Base-by-base conservation (phyloP, 495 filamentous ascomycete genomes). In the Cercophora newfieldiana region DNA sequence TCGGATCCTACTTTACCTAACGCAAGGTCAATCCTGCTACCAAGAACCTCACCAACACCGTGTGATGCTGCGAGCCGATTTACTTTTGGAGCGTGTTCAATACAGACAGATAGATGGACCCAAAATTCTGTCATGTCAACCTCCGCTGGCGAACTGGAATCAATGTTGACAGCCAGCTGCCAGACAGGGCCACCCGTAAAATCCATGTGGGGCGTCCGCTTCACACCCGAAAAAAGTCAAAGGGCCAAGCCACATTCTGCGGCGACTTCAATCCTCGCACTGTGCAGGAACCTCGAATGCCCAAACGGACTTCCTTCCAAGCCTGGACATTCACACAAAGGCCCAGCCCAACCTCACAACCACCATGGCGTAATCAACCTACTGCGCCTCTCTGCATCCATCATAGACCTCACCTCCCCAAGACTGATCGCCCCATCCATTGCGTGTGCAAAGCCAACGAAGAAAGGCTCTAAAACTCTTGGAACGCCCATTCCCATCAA, bases 1-100 rank as follows among this genome's bases (percentile, higher is more conserved):
- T 61, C 59, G 59, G 59, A 61, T 61, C 54, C 18, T 57, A 30
- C 30, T 57, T 57, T 61, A 6, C 24, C 47, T 48, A n/a, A 57
- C 50, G 50, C 50, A 28, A 7, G 26, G 57, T 26, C n/a, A 53
- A 53, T 53, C 50, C 30, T 19, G 50, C 24, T 53, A 26, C 50
- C 50, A 53, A 22, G 2, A 53, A 2, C 18, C 37, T 44, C 37
- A 14, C 37, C 37, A 44, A 14, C 37, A 44, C 37, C 37, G 37
- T 14, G 37, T 44, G n/a, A n/a, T n/a, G n/a, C n/a, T n/a, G n/a
- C n/a, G n/a, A n/a, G 12, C 37, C 37, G 18, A 2, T 44, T 44
- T 44, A 44, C 37, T 4, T 12, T 33, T 5, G 30, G 30, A n/a
- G n/a, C n/a, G n/a, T n/a, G n/a, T n/a, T n/a, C n/a, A n/a, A n/a